A percentile compares a stretch with the other conserved stretches of the same genome.
These are phyloP conservation scores for Mesotaenium endlicherianum DNA, from an alignment of 139 green algal genomes.

Conservation along the genomic window DNA sequence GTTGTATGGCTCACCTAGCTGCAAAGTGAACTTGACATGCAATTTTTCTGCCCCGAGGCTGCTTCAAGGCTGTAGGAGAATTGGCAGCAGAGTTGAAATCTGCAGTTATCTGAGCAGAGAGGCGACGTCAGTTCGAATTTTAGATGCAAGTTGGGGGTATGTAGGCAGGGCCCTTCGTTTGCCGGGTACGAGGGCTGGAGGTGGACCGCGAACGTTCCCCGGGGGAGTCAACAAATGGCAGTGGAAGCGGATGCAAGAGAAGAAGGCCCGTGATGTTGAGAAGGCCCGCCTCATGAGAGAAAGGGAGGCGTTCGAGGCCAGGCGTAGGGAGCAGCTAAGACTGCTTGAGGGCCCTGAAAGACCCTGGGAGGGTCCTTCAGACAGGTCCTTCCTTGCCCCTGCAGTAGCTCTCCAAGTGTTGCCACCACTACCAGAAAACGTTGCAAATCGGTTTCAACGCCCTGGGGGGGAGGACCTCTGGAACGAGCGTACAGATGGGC, in stretches of 20 bases:
- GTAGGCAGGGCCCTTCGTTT: too few species aligned
- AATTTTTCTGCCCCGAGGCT: too few species aligned
- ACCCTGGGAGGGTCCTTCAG: slow-evolving; percentile 3
- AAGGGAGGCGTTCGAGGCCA: slow-evolving; percentile 22
- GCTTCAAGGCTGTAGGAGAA: too few species aligned
- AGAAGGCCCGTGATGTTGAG: slow-evolving; percentile 10
- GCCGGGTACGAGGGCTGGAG: too few species aligned
- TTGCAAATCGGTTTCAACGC: not conserved
- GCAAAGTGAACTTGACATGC: too few species aligned
- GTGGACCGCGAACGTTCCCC: slow-evolving; percentile 38
- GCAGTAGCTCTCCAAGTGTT: not conserved
- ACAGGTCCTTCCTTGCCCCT: not conserved
- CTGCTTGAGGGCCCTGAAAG: not conserved
- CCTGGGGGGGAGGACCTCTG: slow-evolving; percentile 12
- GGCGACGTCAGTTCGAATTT: too few species aligned
- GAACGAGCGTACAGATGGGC: slow-evolving; percentile 29
- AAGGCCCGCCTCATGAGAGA: slow-evolving; percentile 8
- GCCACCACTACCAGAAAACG: not conserved
- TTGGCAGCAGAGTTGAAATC: too few species aligned
- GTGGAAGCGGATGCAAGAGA: slow-evolving; percentile 48
- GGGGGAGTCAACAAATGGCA: slow-evolving; percentile 44
- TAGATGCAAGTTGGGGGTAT: too few species aligned
- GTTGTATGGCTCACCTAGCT: too few species aligned
- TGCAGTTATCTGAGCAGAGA: too few species aligned
- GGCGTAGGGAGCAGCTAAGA: not conserved